A percentile compares a stretch with the other conserved stretches of the same genome.
Evolutionary conservation across 306 rosid genomes (phyloP).

Genomic region (Castanopsis chinensis): DNA sequence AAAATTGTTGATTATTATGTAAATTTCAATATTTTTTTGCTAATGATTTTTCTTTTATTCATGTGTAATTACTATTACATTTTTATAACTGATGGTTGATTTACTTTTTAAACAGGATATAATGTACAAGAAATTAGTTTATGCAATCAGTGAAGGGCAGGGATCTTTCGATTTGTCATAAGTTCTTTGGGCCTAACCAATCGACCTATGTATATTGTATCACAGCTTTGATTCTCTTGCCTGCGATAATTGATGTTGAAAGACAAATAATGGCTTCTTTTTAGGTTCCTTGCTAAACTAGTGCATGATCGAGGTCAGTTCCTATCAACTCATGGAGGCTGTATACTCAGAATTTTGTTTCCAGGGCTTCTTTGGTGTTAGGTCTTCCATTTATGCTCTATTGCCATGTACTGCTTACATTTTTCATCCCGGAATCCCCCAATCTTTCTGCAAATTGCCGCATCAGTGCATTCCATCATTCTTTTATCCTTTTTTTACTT

Average conservation of each 20-base stretch:
- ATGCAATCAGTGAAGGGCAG: conserved; percentile 98
- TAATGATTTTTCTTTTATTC: not conserved
- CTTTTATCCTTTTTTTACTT: not conserved
- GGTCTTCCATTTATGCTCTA: not conserved
- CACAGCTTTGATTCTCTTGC: conserved; percentile 45
- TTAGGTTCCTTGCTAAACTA: conserved; percentile 33
- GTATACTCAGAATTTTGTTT: not conserved
- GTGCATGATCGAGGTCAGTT: conserved; percentile 55
- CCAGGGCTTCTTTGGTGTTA: not conserved
- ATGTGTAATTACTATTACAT: not conserved
- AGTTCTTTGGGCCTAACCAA: conserved; percentile 55
- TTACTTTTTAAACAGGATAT: conserved; percentile 61
- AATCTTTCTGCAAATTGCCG: not conserved
- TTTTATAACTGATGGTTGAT: conserved; percentile 17
- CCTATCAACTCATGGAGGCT: not conserved
- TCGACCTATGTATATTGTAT: conserved; percentile 53
- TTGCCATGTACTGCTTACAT: not conserved
- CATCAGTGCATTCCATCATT: not conserved
- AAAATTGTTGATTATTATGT: not conserved
- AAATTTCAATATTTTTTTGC: not conserved
- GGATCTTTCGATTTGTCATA: conserved; percentile 99
- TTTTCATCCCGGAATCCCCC: not conserved
- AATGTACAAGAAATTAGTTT: conserved; percentile 91
- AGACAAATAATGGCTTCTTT: conserved; percentile 48
- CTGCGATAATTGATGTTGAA: conserved; percentile 47